Percentiles rank a stretch among this genome's conserved stretches.
Evolutionary conservation across 805 yeast species (phyloP).

Genomic region (Starmerella stigmatis): DNA sequence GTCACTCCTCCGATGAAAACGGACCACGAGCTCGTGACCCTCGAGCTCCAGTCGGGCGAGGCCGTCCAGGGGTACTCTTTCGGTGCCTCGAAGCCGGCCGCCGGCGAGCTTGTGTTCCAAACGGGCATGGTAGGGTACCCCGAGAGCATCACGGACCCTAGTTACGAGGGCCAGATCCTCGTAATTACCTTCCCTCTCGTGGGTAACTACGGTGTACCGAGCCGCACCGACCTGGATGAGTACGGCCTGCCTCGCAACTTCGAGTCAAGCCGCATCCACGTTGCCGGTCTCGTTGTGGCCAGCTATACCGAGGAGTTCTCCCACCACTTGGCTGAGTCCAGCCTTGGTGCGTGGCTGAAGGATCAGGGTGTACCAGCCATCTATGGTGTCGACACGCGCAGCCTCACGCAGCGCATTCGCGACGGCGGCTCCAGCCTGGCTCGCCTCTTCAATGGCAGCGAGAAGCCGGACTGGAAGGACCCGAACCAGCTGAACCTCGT

Average conservation of each 20-base stretch:
- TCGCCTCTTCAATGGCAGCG: constrained; percentile 52
- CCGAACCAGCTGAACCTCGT: constrained; percentile 89
- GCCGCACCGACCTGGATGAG: constrained; percentile 67
- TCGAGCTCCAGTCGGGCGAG: constrained; percentile 79
- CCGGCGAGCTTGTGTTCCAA: constrained; percentile 98
- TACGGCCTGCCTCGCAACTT: constrained; percentile 79
- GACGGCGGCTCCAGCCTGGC: constrained; percentile 88
- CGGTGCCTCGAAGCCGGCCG: constrained; percentile 79
- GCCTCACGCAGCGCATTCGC: constrained; percentile 86
- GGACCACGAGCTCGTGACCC: constrained; percentile 69
- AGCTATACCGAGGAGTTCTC: constrained; percentile 94
- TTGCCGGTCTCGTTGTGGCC: constrained; percentile 94
- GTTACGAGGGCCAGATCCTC: constrained; percentile 91
- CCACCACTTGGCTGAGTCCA: constrained; percentile 84
- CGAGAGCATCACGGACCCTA: constrained; percentile 98
- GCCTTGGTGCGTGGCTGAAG: constrained; percentile 88
- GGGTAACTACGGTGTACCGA: constrained; percentile 98
- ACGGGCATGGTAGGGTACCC: constrained; percentile 99
- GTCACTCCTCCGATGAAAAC: constrained; percentile 84
- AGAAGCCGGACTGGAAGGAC: constrained; percentile 79
- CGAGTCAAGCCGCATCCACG: constrained; percentile 84
- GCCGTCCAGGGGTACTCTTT: constrained; percentile 90
- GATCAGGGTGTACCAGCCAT: constrained; percentile 89
- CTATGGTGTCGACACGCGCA: constrained; percentile 95
- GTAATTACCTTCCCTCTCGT: constrained; percentile 95